Percentiles rank a stretch among this genome's conserved stretches.
These are phyloP conservation scores for Novymonas esmeraldas DNA, from an alignment of 208 protist species.

Conservation along the genomic window DNA sequence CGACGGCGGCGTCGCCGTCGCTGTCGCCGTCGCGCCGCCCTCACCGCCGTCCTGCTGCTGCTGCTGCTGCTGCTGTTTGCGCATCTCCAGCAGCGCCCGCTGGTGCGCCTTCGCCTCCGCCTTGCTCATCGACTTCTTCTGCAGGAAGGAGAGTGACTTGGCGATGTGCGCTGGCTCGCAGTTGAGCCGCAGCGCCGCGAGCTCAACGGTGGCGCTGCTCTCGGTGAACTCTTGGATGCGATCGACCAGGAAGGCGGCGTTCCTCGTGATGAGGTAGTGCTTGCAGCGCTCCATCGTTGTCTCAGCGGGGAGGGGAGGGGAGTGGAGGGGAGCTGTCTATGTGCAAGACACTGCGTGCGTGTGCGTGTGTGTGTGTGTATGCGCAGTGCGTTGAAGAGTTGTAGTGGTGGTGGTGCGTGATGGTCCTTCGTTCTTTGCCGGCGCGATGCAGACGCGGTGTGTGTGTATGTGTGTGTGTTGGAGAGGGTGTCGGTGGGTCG, in stretches of 20 bases:
- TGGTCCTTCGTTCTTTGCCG: not conserved
- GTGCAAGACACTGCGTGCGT: not conserved
- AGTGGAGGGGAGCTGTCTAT: not conserved
- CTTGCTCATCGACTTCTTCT: conserved; percentile 35
- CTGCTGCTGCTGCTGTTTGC: conserved; percentile 13
- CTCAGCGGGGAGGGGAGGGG: not conserved
- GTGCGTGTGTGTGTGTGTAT: not conserved
- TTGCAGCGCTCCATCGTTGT: conserved; percentile 39
- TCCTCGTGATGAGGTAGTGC: conserved; percentile 33
- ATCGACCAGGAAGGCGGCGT: conserved; percentile 36
- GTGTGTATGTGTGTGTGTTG: conserved; percentile 7
- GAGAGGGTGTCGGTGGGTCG: not conserved
- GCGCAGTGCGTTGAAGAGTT: too few relatives aligned
- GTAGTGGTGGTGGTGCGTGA: too few relatives aligned
- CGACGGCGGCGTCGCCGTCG: conserved; percentile 1
- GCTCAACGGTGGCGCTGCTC: conserved; percentile 58
- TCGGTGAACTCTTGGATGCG: conserved; percentile 51
- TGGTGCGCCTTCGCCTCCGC: conserved; percentile 32
- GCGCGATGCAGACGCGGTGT: not conserved
- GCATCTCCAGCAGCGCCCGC: conserved; percentile 16
- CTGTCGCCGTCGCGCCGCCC: conserved; percentile 14
- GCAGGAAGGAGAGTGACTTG: conserved; percentile 55
- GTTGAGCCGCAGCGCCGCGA: conserved; percentile 44
- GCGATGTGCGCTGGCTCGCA: conserved; percentile 62
- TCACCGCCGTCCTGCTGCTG: conserved; percentile 5